Percentiles rank a stretch among this genome's conserved stretches.
Conservation (phyloP, 202 grass and related monocot species). For the Carex sylvatica region DNA sequence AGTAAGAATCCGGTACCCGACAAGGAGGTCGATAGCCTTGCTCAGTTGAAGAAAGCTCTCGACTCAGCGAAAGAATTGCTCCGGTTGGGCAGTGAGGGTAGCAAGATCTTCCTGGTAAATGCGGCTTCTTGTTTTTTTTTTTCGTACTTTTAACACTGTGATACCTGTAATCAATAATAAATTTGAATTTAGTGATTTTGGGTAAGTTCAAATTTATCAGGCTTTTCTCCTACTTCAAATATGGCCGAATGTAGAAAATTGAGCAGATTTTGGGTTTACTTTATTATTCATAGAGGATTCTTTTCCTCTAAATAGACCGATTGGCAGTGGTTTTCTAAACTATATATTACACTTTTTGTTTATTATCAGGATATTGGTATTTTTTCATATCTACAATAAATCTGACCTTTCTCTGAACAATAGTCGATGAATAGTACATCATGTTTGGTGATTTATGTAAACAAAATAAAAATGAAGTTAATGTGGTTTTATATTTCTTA, state of each 20-base stretch:
- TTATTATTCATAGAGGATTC: neutral
- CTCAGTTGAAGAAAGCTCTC: conserved; percentile 51
- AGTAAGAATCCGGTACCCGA: conserved; percentile 35
- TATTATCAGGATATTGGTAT: neutral
- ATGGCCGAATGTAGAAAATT: neutral
- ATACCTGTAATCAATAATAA: neutral
- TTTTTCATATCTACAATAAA: neutral
- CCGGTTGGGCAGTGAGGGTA: conserved; percentile 62
- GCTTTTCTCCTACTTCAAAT: neutral
- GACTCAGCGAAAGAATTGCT: conserved; percentile 57
- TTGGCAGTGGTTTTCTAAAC: neutral
- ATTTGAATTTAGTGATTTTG: neutral
- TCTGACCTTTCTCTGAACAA: neutral
- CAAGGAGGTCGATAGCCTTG: conserved; percentile 33
- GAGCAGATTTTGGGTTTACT: neutral
- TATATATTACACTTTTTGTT: neutral
- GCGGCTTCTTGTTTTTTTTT: neutral
- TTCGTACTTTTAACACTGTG: neutral
- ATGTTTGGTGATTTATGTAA: neutral
- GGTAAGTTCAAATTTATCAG: neutral
- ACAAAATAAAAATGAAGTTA: neutral
- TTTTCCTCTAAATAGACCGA: neutral
- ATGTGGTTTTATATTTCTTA: neutral
- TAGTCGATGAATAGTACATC: neutral
- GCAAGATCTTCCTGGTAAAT: conserved; percentile 91